Base-by-base conservation (phyloP, 1,284 basidiomycete genomes). In the Schizopora paradoxa region DNA sequence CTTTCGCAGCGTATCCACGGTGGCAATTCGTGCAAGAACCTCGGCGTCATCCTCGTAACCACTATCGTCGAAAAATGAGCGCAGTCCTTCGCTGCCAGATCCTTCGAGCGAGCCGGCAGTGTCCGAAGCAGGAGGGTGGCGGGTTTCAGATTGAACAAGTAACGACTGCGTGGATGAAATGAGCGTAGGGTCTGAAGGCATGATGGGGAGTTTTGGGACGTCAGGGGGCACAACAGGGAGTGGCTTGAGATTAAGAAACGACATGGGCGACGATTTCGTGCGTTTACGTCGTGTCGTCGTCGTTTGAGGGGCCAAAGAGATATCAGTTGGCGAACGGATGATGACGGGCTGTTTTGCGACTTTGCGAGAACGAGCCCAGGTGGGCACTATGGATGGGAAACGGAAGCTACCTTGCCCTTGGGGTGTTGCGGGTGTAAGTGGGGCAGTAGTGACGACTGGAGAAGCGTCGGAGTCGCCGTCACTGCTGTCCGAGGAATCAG, bases 61-160 rank as follows among this genome's bases (percentile, higher is more conserved):
- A 26, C 49, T 51, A 21, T 51, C 49, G 28, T 51, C 49, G 29
- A 51, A 51, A 35, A 51, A 51, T 11, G 45, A 51, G 10, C 22
- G 41, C 37, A 47, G 27, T 13, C 28, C 45, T 11, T 40, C 28
- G 8, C 14, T 14, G 28, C 28, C 44, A 32, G 33, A 22, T 3
- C 46, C 48, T 25, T 7, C 22, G 11, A 18, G 23, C 0, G 33
- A 28, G 4, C 10, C n/a, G 25, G 37, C 44, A 21, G 21, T 23
- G 18, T 14, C 29, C 7, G 13, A 21, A 13, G 18, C n/a, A 11
- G 41, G 34, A 43, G 21, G 23, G n/a, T n/a, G n/a, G n/a, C n/a
- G n/a, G n/a, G n/a, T n/a, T n/a, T 11, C 11, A 23, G 21, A 8
- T 7, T 14, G 21, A 28, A 21, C 18, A 26, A 6, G n/a, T 21